These are phyloP conservation scores for Pontederia crassipes DNA, from an alignment of 176 grass and related monocot genomes.

Conservation along the genomic window DNA sequence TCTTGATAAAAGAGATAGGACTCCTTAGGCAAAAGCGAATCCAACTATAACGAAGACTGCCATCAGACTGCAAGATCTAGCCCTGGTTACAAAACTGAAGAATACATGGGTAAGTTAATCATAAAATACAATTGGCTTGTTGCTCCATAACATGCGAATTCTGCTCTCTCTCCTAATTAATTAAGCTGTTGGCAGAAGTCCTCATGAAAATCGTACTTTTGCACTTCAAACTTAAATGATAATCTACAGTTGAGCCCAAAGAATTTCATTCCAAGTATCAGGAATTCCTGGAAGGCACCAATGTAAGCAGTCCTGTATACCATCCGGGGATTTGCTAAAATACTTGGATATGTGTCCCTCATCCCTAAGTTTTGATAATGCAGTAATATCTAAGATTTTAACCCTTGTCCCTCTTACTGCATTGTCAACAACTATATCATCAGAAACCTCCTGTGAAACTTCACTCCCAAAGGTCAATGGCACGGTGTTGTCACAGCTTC, in stretches of 20 bases:
- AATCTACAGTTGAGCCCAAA: constrained; percentile 73
- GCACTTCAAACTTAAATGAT: no score
- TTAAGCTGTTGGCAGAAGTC: no score
- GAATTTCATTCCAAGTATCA: constrained; percentile 90
- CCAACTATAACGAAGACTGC: no score
- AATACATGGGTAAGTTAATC: no score
- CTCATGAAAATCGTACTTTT: no score
- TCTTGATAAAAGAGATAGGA: no score
- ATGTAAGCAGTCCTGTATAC: constrained; percentile 80
- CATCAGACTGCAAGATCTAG: no score
- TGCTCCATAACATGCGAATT: no score
- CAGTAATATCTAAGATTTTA: constrained; percentile 84
- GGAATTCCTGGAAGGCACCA: constrained; percentile 97
- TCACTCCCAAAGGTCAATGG: constrained; percentile 63
- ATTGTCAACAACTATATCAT: constrained; percentile 39
- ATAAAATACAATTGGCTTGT: no score
- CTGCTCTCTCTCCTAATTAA: no score
- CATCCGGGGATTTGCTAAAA: constrained; percentile 34
- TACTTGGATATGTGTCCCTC: constrained; percentile 90
- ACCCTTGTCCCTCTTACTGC: constrained; percentile 65
- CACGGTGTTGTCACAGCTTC: constrained; percentile 64
- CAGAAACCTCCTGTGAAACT: constrained; percentile 56
- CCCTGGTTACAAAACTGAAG: no score
- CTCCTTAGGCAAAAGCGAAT: no score
- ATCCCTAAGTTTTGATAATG: constrained; percentile 64